Conservation (phyloP, 495 filamentous ascomycete genomes). For the Amphirosellinia nigrospora region DNA sequence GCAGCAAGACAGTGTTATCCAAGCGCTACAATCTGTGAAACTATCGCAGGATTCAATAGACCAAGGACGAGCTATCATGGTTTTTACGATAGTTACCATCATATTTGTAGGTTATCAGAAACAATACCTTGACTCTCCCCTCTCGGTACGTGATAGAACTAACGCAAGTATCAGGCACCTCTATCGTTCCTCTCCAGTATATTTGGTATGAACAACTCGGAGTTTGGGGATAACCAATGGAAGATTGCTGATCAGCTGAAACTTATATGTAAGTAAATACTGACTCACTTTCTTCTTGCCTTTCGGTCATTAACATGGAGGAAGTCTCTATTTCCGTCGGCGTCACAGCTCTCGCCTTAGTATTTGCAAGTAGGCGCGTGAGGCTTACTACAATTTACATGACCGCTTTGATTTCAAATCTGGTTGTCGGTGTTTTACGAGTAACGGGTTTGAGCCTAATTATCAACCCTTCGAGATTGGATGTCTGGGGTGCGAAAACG, state of each 20-base stretch:
- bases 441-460: background rate
- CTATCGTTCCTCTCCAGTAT: constrained; percentile 27
- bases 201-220: constrained; percentile 26
- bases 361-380: constrained; percentile 12
- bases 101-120: constrained; percentile 36
- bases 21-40: constrained; percentile 55
- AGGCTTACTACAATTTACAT: background rate
- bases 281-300: background rate
- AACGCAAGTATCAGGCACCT: constrained; percentile 2
- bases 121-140: background rate
- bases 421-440: background rate
- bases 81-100: constrained; percentile 63
- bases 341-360: background rate
- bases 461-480: background rate
- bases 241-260: constrained; percentile 3
- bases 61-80: constrained; percentile 59
- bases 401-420: background rate
- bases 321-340: constrained; percentile 7
- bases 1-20: constrained; percentile 60
- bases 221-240: constrained; percentile 24
- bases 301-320: background rate
- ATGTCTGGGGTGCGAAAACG: background rate
- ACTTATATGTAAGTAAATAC: constrained; percentile 2
- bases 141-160: too few species aligned
- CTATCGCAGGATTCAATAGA: constrained; percentile 55